Conservation (phyloP, 2,329 filamentous ascomycete species). For the Rhynchosporium agropyri region DNA sequence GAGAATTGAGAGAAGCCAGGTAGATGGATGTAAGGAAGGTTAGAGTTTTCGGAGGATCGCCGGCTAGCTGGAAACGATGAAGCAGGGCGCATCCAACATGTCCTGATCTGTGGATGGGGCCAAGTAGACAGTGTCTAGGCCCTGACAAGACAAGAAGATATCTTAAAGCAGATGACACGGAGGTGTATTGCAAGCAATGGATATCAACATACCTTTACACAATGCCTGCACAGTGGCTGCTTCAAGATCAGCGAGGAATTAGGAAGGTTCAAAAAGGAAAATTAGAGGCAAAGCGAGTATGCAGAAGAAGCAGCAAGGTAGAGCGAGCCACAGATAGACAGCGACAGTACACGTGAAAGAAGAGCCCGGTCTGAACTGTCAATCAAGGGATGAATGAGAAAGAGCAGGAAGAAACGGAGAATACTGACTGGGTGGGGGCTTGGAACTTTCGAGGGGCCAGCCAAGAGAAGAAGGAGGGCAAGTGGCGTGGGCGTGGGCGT, state of each 20-base stretch:
- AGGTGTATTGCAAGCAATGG: neutral
- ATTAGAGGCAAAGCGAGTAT: conserved; percentile 6
- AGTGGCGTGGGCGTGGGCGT: neutral
- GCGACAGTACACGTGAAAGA: conserved; percentile 17
- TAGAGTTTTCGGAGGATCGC: conserved; percentile 24
- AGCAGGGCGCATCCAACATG: conserved; percentile 27
- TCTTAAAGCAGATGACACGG: neutral
- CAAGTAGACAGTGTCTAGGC: conserved; percentile 1
- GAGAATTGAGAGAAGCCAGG: neutral
- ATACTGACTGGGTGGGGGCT: neutral
- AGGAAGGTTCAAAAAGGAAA: conserved; percentile 28
- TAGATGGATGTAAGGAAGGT: conserved; percentile 18
- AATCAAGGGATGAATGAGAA: conserved; percentile 11
- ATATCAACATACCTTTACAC: conserved; percentile 38
- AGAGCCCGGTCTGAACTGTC: neutral
- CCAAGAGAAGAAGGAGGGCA: conserved; percentile 11
- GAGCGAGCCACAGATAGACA: conserved; percentile 7
- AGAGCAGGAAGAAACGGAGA: conserved; percentile 8
- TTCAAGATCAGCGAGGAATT: conserved; percentile 33
- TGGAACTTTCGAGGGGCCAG: conserved; percentile 3
- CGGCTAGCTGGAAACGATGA: conserved; percentile 27
- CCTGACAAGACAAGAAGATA: conserved; percentile 7
- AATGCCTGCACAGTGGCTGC: conserved; percentile 43
- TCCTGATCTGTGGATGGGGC: conserved; percentile 15
- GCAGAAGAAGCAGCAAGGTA: conserved; percentile 22